These are phyloP conservation scores for Chaetomiaceae sp. DNA, from an alignment of 2,329 filamentous ascomycete genomes.

Conservation along the genomic window DNA sequence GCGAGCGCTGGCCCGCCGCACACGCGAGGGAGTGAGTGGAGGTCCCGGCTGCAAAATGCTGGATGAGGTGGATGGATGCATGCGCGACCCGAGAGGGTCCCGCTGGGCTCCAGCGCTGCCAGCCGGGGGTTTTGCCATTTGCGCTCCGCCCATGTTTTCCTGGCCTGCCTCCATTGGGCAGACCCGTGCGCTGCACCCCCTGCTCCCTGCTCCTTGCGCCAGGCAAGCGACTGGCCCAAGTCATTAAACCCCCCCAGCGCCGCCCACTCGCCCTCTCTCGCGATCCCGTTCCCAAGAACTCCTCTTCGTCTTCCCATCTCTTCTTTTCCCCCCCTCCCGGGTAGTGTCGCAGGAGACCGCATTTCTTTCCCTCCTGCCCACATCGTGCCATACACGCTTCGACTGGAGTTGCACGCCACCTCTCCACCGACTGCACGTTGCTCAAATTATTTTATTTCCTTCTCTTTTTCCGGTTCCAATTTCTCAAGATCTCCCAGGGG, in stretches of 20 bases:
- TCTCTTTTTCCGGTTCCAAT: conserved; percentile 21
- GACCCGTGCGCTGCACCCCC: conserved; percentile 3
- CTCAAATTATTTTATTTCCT: conserved; percentile 10
- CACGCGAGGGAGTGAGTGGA: too few species aligned
- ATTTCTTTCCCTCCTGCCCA: conserved; percentile 10
- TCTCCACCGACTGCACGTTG: conserved; percentile 6
- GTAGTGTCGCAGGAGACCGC: conserved; percentile 31
- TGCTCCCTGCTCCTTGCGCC: conserved; percentile 6
- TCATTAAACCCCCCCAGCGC: conserved; percentile 37
- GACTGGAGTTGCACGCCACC: conserved; percentile 7
- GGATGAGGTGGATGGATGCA: too few species aligned
- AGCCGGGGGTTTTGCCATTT: not conserved
- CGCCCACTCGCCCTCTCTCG: conserved; percentile 30
- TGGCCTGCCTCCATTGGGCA: conserved; percentile 16
- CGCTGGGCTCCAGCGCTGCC: not conserved
- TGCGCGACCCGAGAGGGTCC: too few species aligned
- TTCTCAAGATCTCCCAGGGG: conserved; percentile 32
- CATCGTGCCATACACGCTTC: conserved; percentile 1
- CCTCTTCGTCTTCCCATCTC: conserved; percentile 34
- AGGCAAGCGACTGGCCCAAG: conserved; percentile 24
- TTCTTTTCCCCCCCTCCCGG: conserved; percentile 28
- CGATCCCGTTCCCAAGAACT: conserved; percentile 33
- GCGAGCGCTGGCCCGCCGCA: too few species aligned
- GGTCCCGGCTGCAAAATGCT: too few species aligned
- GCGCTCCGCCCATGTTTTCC: not conserved